Percentiles rank a stretch among this genome's conserved stretches.
These are phyloP conservation scores for Lineolata rhizophorae DNA, from an alignment of 495 filamentous ascomycete species.

Conservation along the genomic window DNA sequence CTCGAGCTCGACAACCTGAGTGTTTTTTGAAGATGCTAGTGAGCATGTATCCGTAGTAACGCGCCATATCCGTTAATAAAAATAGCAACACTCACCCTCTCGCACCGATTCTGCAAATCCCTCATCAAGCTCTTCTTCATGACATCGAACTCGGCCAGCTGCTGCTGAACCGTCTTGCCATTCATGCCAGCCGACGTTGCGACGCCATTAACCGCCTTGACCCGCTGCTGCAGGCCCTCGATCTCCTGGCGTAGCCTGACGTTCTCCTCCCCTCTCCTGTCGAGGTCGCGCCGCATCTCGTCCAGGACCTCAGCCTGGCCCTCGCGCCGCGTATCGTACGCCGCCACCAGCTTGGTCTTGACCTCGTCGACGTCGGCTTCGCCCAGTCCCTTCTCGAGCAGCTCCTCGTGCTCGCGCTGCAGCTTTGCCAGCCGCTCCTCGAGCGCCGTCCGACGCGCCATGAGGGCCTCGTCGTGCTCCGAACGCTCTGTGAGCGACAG, in stretches of 20 bases:
- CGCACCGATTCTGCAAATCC: slow-evolving; percentile 92
- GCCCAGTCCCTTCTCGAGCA: slow-evolving; percentile 58
- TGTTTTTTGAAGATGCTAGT: slow-evolving; percentile 1
- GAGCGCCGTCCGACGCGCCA: slow-evolving; percentile 44
- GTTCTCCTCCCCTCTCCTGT: slow-evolving; percentile 53
- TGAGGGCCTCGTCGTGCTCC: slow-evolving; percentile 36
- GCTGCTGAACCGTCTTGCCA: slow-evolving; percentile 89
- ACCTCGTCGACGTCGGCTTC: slow-evolving; percentile 67
- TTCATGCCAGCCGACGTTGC: slow-evolving; percentile 29
- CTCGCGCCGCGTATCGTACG: slow-evolving; percentile 50
- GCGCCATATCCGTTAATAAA: too few relatives aligned
- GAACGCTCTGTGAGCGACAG: slow-evolving; percentile 48
- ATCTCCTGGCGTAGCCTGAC: slow-evolving; percentile 47
- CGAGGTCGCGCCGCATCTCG: slow-evolving; percentile 50
- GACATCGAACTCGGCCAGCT: slow-evolving; percentile 91
- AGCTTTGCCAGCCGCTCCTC: slow-evolving; percentile 49
- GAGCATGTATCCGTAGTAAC: too few relatives aligned
- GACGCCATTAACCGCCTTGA: slow-evolving; percentile 39
- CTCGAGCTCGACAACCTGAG: slow-evolving; percentile 71
- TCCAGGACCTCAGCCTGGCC: slow-evolving; percentile 43
- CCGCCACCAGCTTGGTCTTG: slow-evolving; percentile 52
- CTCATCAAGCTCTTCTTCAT: slow-evolving; percentile 99
- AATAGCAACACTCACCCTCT: slow-evolving; percentile 32
- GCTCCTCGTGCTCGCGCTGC: slow-evolving; percentile 59
- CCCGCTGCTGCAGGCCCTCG: slow-evolving; percentile 51